Conservation (phyloP, 495 filamentous ascomycete species). For the Neohortaea acidophila region DNA sequence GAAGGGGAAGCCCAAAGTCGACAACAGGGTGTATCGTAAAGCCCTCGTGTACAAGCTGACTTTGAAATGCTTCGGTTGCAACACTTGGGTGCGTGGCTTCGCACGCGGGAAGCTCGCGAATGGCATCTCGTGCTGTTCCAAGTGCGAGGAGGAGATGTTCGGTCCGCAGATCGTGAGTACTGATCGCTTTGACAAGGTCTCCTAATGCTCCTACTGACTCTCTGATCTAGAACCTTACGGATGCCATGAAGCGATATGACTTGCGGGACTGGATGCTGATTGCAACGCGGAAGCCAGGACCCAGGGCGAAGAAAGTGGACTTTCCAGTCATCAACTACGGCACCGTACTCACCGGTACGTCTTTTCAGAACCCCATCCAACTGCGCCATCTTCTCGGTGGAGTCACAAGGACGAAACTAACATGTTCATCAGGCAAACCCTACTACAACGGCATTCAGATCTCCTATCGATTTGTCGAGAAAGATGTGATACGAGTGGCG, state of each 20-base stretch:
- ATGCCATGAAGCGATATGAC: slow-evolving; percentile 3
- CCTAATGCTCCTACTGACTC: background rate
- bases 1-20: background rate
- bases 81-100: background rate
- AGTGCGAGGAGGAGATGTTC: background rate
- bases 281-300: slow-evolving; percentile 1
- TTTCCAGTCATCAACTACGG: slow-evolving; percentile 3
- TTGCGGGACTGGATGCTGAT: slow-evolving; percentile 8
- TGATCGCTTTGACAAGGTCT: no score
- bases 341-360: background rate
- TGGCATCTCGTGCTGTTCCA: background rate
- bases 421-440: no score
- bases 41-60: background rate
- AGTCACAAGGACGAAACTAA: no score
- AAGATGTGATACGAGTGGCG: slow-evolving; percentile 5
- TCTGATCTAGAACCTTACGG: slow-evolving; percentile 2
- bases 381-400: no score
- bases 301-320: slow-evolving; percentile 4
- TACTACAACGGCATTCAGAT: background rate
- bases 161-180: background rate
- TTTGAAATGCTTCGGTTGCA: slow-evolving; percentile 1
- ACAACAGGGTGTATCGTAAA: slow-evolving; percentile 1
- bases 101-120: background rate
- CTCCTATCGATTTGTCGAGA: slow-evolving; percentile 1
- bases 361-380: no score